Percentiles rank a stretch among this genome's conserved stretches.
These are phyloP conservation scores for Neurospora sp. DNA, from an alignment of 495 filamentous ascomycete genomes.

Conservation along the genomic window DNA sequence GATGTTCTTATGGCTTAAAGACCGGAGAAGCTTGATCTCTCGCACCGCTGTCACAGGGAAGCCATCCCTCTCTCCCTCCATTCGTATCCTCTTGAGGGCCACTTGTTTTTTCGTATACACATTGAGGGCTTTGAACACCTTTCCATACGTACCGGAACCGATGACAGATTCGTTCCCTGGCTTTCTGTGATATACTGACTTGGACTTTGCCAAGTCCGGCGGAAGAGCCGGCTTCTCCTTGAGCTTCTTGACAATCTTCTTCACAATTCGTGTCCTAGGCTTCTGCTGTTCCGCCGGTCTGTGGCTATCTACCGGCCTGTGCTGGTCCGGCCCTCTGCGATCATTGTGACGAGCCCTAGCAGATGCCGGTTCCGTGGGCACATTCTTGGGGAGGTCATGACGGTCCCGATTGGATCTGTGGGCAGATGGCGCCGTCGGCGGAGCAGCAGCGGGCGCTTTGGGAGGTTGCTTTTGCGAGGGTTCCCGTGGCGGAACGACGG, in stretches of 20 bases:
- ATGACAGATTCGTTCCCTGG: conserved; percentile 92
- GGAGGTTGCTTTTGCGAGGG: conserved; percentile 14
- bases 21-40: conserved; percentile 93
- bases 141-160: conserved; percentile 88
- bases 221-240: conserved; percentile 64
- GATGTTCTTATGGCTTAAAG: conserved; percentile 83
- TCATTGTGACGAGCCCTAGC: conserved; percentile 39
- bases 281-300: conserved; percentile 21
- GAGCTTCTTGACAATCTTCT: conserved; percentile 56
- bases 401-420: conserved; percentile 22
- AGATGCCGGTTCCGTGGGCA: conserved; percentile 41
- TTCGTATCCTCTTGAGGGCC: conserved; percentile 75
- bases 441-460: conserved; percentile 22
- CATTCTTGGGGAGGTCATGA: conserved; percentile 37
- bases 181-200: conserved; percentile 84
- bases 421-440: conserved; percentile 16
- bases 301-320: conserved; percentile 14
- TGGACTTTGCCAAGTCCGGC: conserved; percentile 60
- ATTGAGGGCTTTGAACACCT: conserved; percentile 97
- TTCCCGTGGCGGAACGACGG: conserved; percentile 33
- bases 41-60: conserved; percentile 95
- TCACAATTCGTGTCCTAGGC: conserved; percentile 50
- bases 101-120: conserved; percentile 87
- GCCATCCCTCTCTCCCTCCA: conserved; percentile 96
- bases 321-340: conserved; percentile 33